Evolutionary conservation across 371 early-diverging fungal genomes (phyloP).

Genomic region (Paraphysoderma sedebokerense): DNA sequence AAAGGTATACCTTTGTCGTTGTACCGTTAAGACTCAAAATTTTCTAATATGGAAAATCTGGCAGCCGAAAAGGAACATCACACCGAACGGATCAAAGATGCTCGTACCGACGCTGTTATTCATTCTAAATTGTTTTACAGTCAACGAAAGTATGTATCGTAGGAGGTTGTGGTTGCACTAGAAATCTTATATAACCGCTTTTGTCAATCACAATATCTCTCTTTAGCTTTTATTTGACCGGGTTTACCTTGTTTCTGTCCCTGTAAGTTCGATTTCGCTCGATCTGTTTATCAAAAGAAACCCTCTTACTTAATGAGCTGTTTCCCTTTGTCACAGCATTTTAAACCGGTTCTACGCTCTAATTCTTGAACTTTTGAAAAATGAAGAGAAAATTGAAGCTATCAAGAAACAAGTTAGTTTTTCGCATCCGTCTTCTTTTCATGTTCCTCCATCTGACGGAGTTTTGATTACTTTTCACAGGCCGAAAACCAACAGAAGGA

Average conservation of each 20-base stretch:
- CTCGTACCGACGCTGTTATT: constrained; percentile 35
- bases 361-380: constrained; percentile 43
- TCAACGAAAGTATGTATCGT: constrained; percentile 70
- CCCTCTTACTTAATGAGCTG: background rate
- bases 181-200: background rate
- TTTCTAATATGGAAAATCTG: no score
- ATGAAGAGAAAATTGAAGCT: constrained; percentile 43
- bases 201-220: background rate
- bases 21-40: no score
- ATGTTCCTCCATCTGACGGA: background rate
- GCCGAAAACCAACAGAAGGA: constrained; percentile 29
- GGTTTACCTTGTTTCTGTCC: constrained; percentile 71
- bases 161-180: background rate
- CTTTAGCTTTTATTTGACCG: constrained; percentile 40
- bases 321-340: constrained; percentile 11
- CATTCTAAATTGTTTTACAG: constrained; percentile 64
- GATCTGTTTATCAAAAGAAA: background rate
- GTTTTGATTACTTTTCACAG: background rate
- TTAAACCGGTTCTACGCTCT: constrained; percentile 56
- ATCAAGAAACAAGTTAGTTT: no score
- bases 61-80: constrained; percentile 2
- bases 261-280: constrained; percentile 19
- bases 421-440: no score
- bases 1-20: no score
- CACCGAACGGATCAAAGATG: background rate